Percentiles rank a stretch among this genome's conserved stretches.
phyloP scores from a whole-genome alignment of 1,139 yeast species.

The Taiozyma sp. region DNA sequence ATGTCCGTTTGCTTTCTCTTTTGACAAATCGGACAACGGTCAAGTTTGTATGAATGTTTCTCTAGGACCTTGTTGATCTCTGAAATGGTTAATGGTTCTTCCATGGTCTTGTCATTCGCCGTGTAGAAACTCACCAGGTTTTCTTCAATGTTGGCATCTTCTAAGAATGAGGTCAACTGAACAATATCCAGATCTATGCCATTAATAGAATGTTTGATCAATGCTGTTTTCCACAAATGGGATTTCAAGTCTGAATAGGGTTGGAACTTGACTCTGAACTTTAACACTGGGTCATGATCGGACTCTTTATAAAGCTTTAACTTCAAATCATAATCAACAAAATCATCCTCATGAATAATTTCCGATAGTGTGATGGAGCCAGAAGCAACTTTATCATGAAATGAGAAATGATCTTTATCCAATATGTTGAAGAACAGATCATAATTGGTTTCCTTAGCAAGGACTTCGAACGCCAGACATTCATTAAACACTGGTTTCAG shows the following conservation, averaged over 20 bases:
- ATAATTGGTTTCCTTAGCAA: constrained; percentile 59
- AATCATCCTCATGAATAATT: constrained; percentile 6
- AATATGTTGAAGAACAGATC: constrained; percentile 67
- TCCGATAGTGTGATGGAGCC: constrained; percentile 51
- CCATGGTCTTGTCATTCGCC: constrained; percentile 13
- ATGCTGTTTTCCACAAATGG: constrained; percentile 65
- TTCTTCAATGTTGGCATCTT: constrained; percentile 18
- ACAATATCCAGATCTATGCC: constrained; percentile 27
- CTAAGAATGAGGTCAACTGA: constrained; percentile 21
- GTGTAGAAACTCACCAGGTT: constrained; percentile 17
- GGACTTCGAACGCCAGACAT: constrained; percentile 72
- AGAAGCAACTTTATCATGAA: constrained; percentile 77
- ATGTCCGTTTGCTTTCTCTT: constrained; percentile 61
- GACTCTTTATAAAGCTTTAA: constrained; percentile 28
- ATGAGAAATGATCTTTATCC: constrained; percentile 81
- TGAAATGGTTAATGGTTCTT: constrained; percentile 32
- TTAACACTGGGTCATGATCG: constrained; percentile 50
- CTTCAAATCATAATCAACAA: constrained; percentile 29
- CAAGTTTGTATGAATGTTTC: constrained; percentile 16
- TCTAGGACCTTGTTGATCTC: constrained; percentile 51
- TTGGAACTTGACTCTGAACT: constrained; percentile 60
- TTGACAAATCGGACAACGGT: constrained; percentile 70
- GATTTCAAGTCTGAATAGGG: constrained; percentile 63
- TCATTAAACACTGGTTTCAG: constrained; percentile 82
- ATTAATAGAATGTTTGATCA: constrained; percentile 40